phyloP scores from a whole-genome alignment of 2,329 filamentous ascomycete genomes.

The Ophiostoma novo-ulmi region DNA sequence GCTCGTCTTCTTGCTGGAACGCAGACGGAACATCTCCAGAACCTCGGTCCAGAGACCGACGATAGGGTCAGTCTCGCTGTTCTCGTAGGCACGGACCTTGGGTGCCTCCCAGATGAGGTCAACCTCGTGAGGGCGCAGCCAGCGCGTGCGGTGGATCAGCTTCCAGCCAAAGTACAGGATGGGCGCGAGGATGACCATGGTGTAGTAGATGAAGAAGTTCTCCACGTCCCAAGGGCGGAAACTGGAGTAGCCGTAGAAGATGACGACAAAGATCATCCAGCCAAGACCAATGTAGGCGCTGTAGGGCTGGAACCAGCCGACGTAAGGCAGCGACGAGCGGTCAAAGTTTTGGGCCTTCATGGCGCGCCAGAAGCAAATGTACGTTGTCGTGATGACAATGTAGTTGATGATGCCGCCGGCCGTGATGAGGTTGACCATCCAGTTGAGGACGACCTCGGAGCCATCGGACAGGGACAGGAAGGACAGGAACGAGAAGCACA shows the following conservation, averaged over 20 bases:
- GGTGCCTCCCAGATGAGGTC: slow-evolving; percentile 31
- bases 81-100: slow-evolving; percentile 38
- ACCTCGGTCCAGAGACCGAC: slow-evolving; percentile 25
- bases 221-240: slow-evolving; percentile 46
- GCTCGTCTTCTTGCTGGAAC: background rate
- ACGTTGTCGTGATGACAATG: slow-evolving; percentile 39
- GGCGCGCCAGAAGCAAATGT: slow-evolving; percentile 38
- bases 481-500: slow-evolving; percentile 37
- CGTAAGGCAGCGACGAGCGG: slow-evolving; percentile 36
- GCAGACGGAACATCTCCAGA: slow-evolving; percentile 17
- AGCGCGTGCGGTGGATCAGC: slow-evolving; percentile 53
- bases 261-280: slow-evolving; percentile 26
- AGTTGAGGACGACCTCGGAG: slow-evolving; percentile 38
- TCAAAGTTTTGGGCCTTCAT: slow-evolving; percentile 38
- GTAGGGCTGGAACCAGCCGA: slow-evolving; percentile 38
- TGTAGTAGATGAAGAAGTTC: slow-evolving; percentile 51
- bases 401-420: slow-evolving; percentile 43
- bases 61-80: slow-evolving; percentile 23
- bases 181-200: slow-evolving; percentile 51
- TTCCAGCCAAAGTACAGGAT: slow-evolving; percentile 59
- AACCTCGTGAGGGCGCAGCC: slow-evolving; percentile 25
- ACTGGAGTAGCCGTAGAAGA: slow-evolving; percentile 50
- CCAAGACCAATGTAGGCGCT: slow-evolving; percentile 35
- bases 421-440: slow-evolving; percentile 42
- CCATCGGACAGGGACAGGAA: slow-evolving; percentile 40